Conservation (phyloP, 2,329 filamentous ascomycete species). For the Metarhizium anisopliae region DNA sequence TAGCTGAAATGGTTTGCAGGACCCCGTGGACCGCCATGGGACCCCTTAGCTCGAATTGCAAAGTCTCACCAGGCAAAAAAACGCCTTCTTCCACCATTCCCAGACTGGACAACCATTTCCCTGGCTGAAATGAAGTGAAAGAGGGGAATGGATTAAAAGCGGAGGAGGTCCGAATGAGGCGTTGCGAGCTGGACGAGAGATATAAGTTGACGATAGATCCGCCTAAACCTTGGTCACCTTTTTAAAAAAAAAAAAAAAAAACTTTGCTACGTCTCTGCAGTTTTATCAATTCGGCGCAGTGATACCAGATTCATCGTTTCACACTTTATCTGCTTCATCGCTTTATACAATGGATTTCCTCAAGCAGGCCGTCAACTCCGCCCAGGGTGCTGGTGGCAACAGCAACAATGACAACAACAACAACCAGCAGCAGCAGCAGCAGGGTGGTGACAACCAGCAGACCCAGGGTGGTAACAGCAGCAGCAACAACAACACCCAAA, state of each 20-base stretch:
- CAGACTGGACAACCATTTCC: not conserved
- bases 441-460: constrained; percentile 3
- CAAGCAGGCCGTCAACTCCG: constrained; percentile 22
- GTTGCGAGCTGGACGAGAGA: not conserved
- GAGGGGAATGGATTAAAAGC: not conserved
- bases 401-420: constrained; percentile 4
- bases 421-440: constrained; percentile 7
- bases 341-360: constrained; percentile 26
- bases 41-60: not conserved
- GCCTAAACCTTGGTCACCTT: not conserved
- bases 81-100: not conserved
- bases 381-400: constrained; percentile 2
- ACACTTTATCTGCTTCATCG: not conserved
- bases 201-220: not conserved
- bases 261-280: no score
- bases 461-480: constrained; percentile 2
- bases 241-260: no score
- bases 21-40: not conserved
- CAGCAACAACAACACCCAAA: no score
- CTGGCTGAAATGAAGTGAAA: not conserved
- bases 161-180: not conserved
- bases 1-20: not conserved
- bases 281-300: not conserved
- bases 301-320: not conserved
- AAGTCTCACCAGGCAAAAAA: not conserved